phyloP scores from a whole-genome alignment of 2,329 filamentous ascomycete genomes.

The Bipolaris gigantea region DNA sequence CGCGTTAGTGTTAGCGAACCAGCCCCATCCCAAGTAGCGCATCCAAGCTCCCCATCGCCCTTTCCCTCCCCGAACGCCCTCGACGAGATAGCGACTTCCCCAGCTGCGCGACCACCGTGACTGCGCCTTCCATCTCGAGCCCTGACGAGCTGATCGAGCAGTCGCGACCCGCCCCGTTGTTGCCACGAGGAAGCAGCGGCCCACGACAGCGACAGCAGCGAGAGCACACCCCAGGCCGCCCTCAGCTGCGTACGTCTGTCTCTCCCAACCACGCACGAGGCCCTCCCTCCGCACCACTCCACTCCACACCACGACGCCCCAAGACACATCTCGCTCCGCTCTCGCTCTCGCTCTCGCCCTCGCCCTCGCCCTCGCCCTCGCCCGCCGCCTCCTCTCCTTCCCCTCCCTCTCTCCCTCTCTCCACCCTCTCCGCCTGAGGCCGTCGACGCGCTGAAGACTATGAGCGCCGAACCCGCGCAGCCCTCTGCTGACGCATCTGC shows the following conservation, averaged over 20 bases:
- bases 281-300: neutral
- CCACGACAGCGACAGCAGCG: constrained; percentile 2
- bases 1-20: constrained; percentile 41
- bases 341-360: neutral
- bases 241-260: constrained; percentile 16
- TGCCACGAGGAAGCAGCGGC: constrained; percentile 19
- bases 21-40: constrained; percentile 39
- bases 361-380: neutral
- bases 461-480: constrained; percentile 42
- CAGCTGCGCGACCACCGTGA: constrained; percentile 29
- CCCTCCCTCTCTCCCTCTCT: constrained; percentile 21
- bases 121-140: constrained; percentile 34
- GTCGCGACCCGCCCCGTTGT: constrained; percentile 24
- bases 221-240: constrained; percentile 12
- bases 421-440: constrained; percentile 21
- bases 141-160: constrained; percentile 15
- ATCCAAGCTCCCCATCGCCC: constrained; percentile 28
- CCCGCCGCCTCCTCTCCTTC: too few species aligned
- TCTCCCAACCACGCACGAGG: constrained; percentile 16
- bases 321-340: constrained; percentile 2
- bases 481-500: constrained; percentile 31
- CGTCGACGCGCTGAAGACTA: constrained; percentile 35
- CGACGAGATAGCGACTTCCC: constrained; percentile 19
- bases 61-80: constrained; percentile 29
- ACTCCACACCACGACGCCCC: constrained; percentile 14